Conservation (phyloP, 306 rosid genomes). For the Prunus salicina region DNA sequence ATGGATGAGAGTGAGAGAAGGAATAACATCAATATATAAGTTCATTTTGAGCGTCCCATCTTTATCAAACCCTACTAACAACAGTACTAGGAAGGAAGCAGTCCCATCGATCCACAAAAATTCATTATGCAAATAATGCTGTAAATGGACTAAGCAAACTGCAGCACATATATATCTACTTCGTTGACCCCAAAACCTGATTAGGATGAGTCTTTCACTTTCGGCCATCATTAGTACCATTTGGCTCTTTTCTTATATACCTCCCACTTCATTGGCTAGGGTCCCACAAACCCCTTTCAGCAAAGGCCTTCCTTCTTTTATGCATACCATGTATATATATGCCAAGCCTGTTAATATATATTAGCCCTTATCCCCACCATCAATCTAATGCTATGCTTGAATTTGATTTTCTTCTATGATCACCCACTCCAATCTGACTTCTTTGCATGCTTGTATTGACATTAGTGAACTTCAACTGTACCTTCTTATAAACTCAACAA, state of each 20-base stretch:
- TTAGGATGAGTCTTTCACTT: conserved; percentile 20
- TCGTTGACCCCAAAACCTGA: conserved; percentile 33
- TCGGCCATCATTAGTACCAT: conserved; percentile 2
- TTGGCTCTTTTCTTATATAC: conserved; percentile 22
- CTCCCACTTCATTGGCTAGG: conserved; percentile 25
- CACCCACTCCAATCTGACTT: background rate
- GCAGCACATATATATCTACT: background rate
- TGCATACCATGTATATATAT: conserved; percentile 20
- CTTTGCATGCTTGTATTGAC: too few species aligned
- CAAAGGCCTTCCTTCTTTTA: conserved; percentile 6
- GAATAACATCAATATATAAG: too few species aligned
- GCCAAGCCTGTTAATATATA: too few species aligned
- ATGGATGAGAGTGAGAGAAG: too few species aligned
- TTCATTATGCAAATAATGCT: conserved; percentile 16
- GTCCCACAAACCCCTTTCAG: conserved; percentile 25
- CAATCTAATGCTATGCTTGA: conserved; percentile 8
- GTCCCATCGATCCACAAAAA: conserved; percentile 12
- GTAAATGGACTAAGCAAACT: conserved; percentile 12
- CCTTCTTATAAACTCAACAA: too few species aligned
- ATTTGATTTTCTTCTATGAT: background rate
- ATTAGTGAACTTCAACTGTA: too few species aligned
- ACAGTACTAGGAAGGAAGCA: conserved; percentile 19
- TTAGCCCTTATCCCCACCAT: background rate
- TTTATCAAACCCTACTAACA: conserved; percentile 24
- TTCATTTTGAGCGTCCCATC: conserved; percentile 6